Evolutionary conservation across 768 basidiomycete genomes (phyloP), one percentile per base, ranked within the genome.

Genomic region (Russula compacta): DNA sequence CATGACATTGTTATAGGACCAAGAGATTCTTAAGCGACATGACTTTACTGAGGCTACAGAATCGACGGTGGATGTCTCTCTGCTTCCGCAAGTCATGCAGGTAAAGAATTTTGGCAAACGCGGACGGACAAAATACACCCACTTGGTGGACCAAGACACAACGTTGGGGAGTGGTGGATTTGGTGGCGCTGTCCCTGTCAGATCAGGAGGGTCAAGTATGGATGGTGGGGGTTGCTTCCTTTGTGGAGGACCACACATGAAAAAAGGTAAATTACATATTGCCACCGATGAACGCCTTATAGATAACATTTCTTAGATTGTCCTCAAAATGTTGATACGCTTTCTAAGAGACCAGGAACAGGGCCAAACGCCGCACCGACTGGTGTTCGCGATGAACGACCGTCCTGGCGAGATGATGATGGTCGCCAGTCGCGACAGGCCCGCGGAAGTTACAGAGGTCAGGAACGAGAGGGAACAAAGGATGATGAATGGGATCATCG

Each of bases 1-100:
- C 35, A 55, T n/a, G 39, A 42, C 57, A 43, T 52, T 24, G 48
- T 72, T 64, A 42, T 70, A 89, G 93, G 95, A 98, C 72, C 83
- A 85, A 58, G 93, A 95, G 53, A 83, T 98, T 63, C 83, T 98
- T 66, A 78, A 78, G 68, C 76, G 81, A 66, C 90, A 83, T 70
- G 93, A 98, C 73, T 98, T 77, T 70, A 94, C 92, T 0, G 91
- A 91, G 69, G 88, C 91, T 15, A 95, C 93, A 2, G 86, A 86
- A 70, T 92, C 89, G 21, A 88, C 91, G 0, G 71, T 95, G 60
- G 95, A 98, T 69, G 82, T 98, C 39, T 86, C 91, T 1, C 64
- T 92, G 65, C 79, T 99, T 35, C 97, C 97, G 9, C 83, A 91
- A 75, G 89, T 97, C 59, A 95, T 98, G 95, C 97, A 98, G 75